Evolutionary conservation across 2,329 filamentous ascomycete species (phyloP), one percentile per base, ranked within the genome.

Genomic region (Fusarium siculi): DNA sequence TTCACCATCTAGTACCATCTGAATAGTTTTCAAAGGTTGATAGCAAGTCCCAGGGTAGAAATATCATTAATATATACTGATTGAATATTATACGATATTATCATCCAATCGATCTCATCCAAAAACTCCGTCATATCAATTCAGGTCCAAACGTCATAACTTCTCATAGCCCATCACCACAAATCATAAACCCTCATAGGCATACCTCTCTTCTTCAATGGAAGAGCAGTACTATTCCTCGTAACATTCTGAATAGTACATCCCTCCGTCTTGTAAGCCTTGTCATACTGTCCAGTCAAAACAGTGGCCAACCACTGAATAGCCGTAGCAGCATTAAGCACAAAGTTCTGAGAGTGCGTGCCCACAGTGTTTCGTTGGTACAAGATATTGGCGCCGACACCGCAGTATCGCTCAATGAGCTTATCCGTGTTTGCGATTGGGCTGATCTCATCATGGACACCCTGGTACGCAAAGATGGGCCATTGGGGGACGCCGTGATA

Each of bases 401-500:
- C 21, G 7, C 76, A 77, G 36, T 73, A 78, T 28, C 62, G 44
- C 14, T 77, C 46, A 11, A 77, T 42, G 12, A 77, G 39, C 1
- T 40, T 68, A 14, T 77, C 76, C 0, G 76, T 77, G 25, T 78
- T 67, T 0, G 11, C 11, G 4, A 78, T 54, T 0, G 66, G 68
- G 52, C 74, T 77, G 23, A 78, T 64, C 21, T 77, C 76, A 5
- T 77, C 76, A 0, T 70, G 19, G 7, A 78, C 34, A 4, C 68
- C 54, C 32, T 78, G 72, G 59, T 77, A 78, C 0, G 61, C 76
- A 18, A 78, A 78, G 9, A 78, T 60, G 0, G 76, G 76, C 68
- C 73, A 72, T 15, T 64, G 65, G 1, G 76, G 76, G 3, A 78
- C 68, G 1, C 76, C 76, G 10, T 77, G 76, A 4, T 74, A 77